Evolutionary conservation across 805 yeast species (phyloP).

Genomic region (Suhomyces vadensis): DNA sequence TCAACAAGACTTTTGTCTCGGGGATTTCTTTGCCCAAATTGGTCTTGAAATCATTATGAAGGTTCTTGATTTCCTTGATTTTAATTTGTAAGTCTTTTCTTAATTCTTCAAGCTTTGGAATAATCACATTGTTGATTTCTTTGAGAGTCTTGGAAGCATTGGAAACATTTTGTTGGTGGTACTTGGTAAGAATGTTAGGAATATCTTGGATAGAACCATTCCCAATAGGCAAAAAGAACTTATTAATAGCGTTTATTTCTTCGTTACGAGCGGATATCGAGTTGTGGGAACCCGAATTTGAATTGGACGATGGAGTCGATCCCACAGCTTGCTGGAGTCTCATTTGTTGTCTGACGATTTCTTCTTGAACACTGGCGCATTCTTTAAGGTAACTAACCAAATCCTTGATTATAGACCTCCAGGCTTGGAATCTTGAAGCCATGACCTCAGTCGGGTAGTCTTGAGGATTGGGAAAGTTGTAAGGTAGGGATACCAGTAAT

Average conservation of each 20-base stretch:
- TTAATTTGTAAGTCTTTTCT: conserved; percentile 75
- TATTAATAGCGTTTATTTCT: conserved; percentile 36
- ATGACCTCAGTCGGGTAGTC: conserved; percentile 80
- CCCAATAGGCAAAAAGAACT: conserved; percentile 75
- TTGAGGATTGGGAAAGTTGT: conserved; percentile 30
- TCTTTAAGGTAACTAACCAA: conserved; percentile 75
- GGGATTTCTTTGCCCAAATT: conserved; percentile 60
- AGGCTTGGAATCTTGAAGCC: conserved; percentile 79
- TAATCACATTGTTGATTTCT: conserved; percentile 47
- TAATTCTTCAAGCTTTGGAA: conserved; percentile 58
- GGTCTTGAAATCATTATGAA: conserved; percentile 83
- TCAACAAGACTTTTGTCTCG: conserved; percentile 42
- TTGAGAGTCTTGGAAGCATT: conserved; percentile 45
- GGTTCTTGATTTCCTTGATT: conserved; percentile 80
- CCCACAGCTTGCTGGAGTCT: conserved; percentile 73
- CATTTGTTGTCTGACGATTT: conserved; percentile 77
- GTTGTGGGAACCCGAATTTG: conserved; percentile 9
- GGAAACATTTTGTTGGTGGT: conserved; percentile 44
- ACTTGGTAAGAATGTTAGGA: conserved; percentile 62
- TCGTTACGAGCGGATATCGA: conserved; percentile 22
- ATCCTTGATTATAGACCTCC: conserved; percentile 80
- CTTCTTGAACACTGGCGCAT: conserved; percentile 83
- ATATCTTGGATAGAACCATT: conserved; percentile 80
- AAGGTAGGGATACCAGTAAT: conserved; percentile 40
- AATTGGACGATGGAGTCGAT: conserved; percentile 8